Conservation (phyloP, 352 stramenopile genomes). For the Pythium folliculosum region DNA sequence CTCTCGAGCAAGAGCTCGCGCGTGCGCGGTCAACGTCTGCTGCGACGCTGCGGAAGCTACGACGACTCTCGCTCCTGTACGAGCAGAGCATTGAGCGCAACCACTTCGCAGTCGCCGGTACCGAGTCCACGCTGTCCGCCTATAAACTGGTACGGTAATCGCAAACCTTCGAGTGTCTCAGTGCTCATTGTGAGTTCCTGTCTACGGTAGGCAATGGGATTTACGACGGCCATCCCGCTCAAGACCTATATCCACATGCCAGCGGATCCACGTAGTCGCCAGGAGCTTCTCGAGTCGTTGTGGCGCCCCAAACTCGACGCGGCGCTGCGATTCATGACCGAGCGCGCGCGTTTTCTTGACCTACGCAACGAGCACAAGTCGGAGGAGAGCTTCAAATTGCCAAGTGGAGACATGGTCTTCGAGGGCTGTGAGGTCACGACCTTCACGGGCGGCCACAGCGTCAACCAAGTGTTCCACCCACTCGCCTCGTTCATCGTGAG, state of each 20-base stretch:
- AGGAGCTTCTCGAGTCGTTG: conserved; percentile 3
- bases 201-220: conserved; percentile 6
- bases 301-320: conserved; percentile 16
- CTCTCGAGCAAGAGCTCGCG: conserved; percentile 14
- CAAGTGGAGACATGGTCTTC: conserved; percentile 16
- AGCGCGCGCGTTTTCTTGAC: conserved; percentile 19
- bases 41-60: conserved; percentile 5
- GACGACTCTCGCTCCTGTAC: background rate
- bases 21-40: conserved; percentile 5
- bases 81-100: conserved; percentile 10
- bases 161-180: too few species aligned
- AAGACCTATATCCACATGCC: conserved; percentile 22
- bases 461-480: conserved; percentile 29
- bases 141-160: conserved; percentile 12
- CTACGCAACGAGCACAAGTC: conserved; percentile 12
- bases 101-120: conserved; percentile 16
- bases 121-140: conserved; percentile 16
- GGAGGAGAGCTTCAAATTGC: conserved; percentile 3
- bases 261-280: background rate
- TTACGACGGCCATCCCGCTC: conserved; percentile 13
- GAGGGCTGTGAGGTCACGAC: conserved; percentile 18
- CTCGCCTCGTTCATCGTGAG: conserved; percentile 14
- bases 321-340: conserved; percentile 17
- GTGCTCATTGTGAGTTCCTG: too few species aligned
- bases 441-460: conserved; percentile 22